phyloP scores from a whole-genome alignment of 805 yeast genomes.

The Tetrapisispora phaffii region DNA sequence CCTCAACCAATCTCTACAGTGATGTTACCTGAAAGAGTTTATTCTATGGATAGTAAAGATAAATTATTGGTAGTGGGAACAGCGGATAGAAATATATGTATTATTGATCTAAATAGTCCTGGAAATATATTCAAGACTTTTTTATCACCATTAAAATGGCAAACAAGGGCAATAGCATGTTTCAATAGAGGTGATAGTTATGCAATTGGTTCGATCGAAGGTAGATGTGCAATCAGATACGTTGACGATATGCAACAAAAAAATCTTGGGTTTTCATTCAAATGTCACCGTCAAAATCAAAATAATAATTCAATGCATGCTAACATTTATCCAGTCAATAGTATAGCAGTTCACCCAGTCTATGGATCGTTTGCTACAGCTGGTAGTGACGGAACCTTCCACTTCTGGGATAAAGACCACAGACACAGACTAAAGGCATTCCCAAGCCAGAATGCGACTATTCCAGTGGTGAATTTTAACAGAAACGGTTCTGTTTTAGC shows the following conservation, averaged over 20 bases:
- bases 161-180: conserved; percentile 74
- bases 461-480: conserved; percentile 73
- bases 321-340: conserved; percentile 67
- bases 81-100: conserved; percentile 74
- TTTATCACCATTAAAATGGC: conserved; percentile 78
- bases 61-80: conserved; percentile 85
- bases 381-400: conserved; percentile 88
- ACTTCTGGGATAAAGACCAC: conserved; percentile 94
- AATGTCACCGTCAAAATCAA: conserved; percentile 71
- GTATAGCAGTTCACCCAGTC: conserved; percentile 77
- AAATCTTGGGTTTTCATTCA: conserved; percentile 74
- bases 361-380: conserved; percentile 90
- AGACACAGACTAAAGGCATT: conserved; percentile 76
- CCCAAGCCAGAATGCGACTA: conserved; percentile 56
- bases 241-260: conserved; percentile 73
- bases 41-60: conserved; percentile 75
- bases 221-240: conserved; percentile 90
- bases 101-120: conserved; percentile 76
- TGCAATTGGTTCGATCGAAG: conserved; percentile 89
- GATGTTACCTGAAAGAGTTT: conserved; percentile 81
- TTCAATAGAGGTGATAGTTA: conserved; percentile 88
- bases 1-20: conserved; percentile 75
- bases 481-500: conserved; percentile 78
- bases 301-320: conserved; percentile 46
- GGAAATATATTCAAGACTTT: conserved; percentile 65